Evolutionary conservation across 2,329 filamentous ascomycete genomes (phyloP).

Genomic region (Verticillium nubilum): DNA sequence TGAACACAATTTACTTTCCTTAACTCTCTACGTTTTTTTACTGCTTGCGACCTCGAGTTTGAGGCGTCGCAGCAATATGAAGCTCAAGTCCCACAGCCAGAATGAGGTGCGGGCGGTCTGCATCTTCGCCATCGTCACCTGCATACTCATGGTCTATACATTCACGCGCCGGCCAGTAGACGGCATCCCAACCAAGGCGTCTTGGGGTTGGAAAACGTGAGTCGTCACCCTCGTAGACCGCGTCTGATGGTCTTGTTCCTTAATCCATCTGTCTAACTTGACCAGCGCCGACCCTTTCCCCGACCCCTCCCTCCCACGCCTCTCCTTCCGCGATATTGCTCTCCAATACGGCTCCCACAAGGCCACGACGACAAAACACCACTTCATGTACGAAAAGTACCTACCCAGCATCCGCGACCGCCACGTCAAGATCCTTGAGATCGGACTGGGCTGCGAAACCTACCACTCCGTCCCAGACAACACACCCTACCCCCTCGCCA

Average conservation of each 20-base stretch:
- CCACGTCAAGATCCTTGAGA: conserved; percentile 32
- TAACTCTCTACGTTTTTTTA: neutral
- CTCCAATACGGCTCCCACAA: conserved; percentile 31
- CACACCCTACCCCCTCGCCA: conserved; percentile 16
- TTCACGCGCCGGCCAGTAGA: neutral
- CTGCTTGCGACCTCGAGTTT: neutral
- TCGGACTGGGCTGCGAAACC: conserved; percentile 32
- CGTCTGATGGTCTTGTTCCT: neutral
- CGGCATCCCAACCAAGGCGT: neutral
- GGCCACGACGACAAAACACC: conserved; percentile 30
- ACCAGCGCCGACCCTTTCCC: neutral
- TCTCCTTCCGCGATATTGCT: conserved; percentile 26
- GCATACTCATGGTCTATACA: conserved; percentile 1
- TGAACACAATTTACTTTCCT: neutral
- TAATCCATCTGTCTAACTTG: neutral
- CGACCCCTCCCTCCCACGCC: neutral
- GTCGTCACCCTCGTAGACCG: neutral
- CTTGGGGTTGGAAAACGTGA: conserved; percentile 5
- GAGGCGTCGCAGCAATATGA: neutral
- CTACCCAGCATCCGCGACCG: conserved; percentile 23
- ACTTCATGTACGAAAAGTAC: conserved; percentile 34
- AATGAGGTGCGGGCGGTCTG: conserved; percentile 2
- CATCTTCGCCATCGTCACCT: neutral
- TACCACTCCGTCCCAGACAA: neutral
- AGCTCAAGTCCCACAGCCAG: neutral